Evolutionary conservation across 768 basidiomycete species (phyloP), one percentile per base, ranked within the genome.

Genomic region (Tricholoma bakamatsutake): DNA sequence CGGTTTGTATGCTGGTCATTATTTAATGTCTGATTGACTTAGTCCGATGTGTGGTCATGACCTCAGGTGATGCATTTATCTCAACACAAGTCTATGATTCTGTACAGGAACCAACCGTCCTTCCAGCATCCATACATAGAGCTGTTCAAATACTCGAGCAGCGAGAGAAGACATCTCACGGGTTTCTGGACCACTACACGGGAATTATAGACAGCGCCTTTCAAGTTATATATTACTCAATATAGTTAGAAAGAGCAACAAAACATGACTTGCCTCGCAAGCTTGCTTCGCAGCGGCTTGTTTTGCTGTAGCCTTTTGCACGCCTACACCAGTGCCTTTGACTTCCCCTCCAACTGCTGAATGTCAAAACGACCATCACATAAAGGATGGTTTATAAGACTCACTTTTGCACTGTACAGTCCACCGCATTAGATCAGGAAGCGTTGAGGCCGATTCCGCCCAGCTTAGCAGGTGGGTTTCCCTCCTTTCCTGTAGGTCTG

Each of bases 271-370:
- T 33, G 58, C 63, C 57, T 64, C 63, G 52, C 58, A 64, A 24
- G 61, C 63, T 40, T 62, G 59, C 40, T 59, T 62, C 11, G 63
- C 63, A 34, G 63, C 63, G 8, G 57, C 56, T 48, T 62, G 61
- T 34, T 27, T 60, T n/a, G 63, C 63, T 12, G 45, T 47, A 4
- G 61, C 55, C 55, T 64, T 64, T 30, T 62, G 63, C 15, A 31
- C 10, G 13, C 55, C 61, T 27, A 59, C 50, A 18, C 63, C 63
- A 13, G 52, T 62, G 1, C 63, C 63, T 53, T 52, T 62, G 5
- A 61, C 57, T 48, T 62, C 61, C 11, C 63, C 63, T 13, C 48
- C 33, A 7, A 64, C 61, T 64, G 43, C 33, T 9, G 11, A 24
- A 50, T 6, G 50, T 33, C 37, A 27, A 28, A 53, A 46, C 43